Conservation (phyloP, 495 filamentous ascomycete species). For the Trichocladium uniseriatum region DNA sequence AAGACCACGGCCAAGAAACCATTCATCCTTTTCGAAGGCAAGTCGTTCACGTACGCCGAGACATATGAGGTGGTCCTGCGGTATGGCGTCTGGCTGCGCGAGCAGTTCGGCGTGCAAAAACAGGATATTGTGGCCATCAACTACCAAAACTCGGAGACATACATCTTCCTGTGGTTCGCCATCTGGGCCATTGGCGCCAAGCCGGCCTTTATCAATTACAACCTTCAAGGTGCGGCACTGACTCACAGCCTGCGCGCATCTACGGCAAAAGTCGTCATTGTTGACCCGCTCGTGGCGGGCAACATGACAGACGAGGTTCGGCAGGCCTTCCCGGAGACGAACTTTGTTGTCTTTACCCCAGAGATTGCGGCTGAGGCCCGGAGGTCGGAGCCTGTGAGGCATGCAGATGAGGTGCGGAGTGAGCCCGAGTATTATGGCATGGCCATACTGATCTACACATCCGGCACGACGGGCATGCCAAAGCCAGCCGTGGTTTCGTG, state of each 20-base stretch:
- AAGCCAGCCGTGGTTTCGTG: slow-evolving; percentile 82
- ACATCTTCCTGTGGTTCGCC: slow-evolving; percentile 48
- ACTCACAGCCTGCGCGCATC: slow-evolving; percentile 59
- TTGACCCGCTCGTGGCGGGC: slow-evolving; percentile 58
- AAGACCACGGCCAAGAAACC: slow-evolving; percentile 43
- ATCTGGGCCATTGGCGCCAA: slow-evolving; percentile 37
- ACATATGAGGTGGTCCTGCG: slow-evolving; percentile 62
- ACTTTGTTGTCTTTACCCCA: slow-evolving; percentile 49
- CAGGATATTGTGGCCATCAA: slow-evolving; percentile 81
- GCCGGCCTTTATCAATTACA: slow-evolving; percentile 49
- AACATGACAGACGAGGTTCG: slow-evolving; percentile 36
- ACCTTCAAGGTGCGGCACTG: slow-evolving; percentile 32
- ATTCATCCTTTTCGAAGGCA: slow-evolving; percentile 68
- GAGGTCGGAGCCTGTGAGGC: slow-evolving; percentile 44
- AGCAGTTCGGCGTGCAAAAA: slow-evolving; percentile 50
- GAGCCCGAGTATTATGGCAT: slow-evolving; percentile 48
- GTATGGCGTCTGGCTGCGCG: slow-evolving; percentile 76
- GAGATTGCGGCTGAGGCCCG: slow-evolving; percentile 51
- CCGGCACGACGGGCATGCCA: slow-evolving; percentile 83
- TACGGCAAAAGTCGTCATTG: slow-evolving; percentile 73
- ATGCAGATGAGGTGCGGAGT: slow-evolving; percentile 49
- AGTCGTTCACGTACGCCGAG: slow-evolving; percentile 65
- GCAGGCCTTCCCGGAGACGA: slow-evolving; percentile 33
- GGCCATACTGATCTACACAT: slow-evolving; percentile 74
- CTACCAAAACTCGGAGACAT: slow-evolving; percentile 75